Base-by-base conservation (phyloP, 371 early-diverging fungal genomes). In the Circinella umbellata region DNA sequence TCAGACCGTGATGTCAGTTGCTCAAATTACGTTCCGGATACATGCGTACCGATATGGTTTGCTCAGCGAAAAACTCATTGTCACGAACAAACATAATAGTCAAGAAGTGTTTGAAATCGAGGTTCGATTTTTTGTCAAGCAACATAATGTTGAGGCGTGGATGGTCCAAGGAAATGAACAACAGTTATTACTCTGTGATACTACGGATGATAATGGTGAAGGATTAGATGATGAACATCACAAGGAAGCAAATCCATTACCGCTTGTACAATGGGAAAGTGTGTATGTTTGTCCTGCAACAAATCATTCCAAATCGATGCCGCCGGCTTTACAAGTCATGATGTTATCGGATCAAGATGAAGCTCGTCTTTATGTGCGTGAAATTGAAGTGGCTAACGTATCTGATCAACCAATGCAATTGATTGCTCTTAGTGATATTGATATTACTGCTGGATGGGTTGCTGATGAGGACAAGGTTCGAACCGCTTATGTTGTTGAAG, bases 51-150 rank as follows among this genome's bases (percentile, higher is more conserved):
- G 83, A 5, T 86, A 87, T 63, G 95, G 94, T 1, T 72, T 91
- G 10, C 75, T 89, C 42, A 82, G 80, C 13, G 91, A 92, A 51
- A 80, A 80, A 8, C 77, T 93, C 18, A 69, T 82, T 57, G 87
- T 91, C 4, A 86, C 85, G 34, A 95, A 95, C 81, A 76, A 86
- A 64, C 87, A 92, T 76, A 92, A 94, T 67, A 84, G 90, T 17
- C 79, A 82, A 37, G 91, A 93, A 66, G 78, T 82, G 36, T 81
- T 91, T 69, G 81, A 82, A 48, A 85, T 93, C 63, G 88, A 90
- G 67, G 84, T 92, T 4, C 85, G 89, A 8, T 73, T 91, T 8
- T 92, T 92, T 80, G 89, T 90, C 18, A 91, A 92, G 57, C 78
- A 77, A 38, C 79, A 80, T 27, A 77, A 73, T 15, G 62, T 83